Base-by-base conservation (phyloP, 1,284 basidiomycete genomes). In the Apiotrichum mycotoxinovorans region DNA sequence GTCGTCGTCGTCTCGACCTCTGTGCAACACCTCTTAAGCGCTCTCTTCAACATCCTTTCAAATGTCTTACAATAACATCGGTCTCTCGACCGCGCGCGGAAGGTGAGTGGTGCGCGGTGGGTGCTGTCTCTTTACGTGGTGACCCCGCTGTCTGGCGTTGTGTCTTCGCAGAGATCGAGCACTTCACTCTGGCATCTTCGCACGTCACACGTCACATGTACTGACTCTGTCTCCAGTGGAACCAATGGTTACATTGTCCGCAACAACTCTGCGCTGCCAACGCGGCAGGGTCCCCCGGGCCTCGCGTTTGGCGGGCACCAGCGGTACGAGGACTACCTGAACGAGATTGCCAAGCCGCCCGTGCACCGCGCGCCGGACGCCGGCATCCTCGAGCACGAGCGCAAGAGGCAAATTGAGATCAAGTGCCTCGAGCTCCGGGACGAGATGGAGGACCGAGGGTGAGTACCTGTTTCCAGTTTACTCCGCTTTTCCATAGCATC, bases 381-480 rank as follows among this genome's bases (percentile, higher is more conserved):
- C 62, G 90, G 83, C n/a, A 98, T 98, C 64, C 79, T 98, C 55
- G 95, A 98, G 60, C 95, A 98, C 69, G 95, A 98, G 77, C 82
- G 88, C 58, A 95, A 94, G 76, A 83, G 95, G 58, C 87, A 90
- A 71, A 87, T 98, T 0, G 95, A 99, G 71, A 84, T 97, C 3
- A 87, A 91, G 72, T 97, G 94, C 72, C 77, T 96, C 59, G 93
- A 98, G 73, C 77, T 98, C 61, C 87, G 89, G 68, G 82, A 96
- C 38, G 80, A 91, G 70, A 81, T 98, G 57, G 94, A 98, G 77
- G 95, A 98, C 51, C 83, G 93, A 68, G 92, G 84, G 89, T 93
- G 76, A 64, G 80, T 72, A 0, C 8, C 3, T 22, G 9, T 3
- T 22, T n/a, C 10, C 14, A 7, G 23, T 41, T 20, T 42, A 7